phyloP scores from a whole-genome alignment of 2,329 filamentous ascomycete species.

The Aspergillus texensis region DNA sequence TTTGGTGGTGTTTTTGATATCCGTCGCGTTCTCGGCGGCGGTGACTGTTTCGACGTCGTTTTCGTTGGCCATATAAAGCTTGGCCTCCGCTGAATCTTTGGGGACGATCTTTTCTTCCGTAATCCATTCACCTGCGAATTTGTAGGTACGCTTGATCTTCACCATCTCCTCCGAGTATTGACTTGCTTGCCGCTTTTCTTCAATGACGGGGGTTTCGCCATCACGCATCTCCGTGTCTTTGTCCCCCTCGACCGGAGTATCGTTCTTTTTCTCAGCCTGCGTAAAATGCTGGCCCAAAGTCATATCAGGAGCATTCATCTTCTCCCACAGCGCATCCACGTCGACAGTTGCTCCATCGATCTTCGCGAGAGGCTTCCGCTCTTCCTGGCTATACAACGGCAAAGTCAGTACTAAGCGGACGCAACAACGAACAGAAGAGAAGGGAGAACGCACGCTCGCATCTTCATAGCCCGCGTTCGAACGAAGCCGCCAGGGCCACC shows the following conservation, averaged over 20 bases:
- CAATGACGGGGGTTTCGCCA: constrained; percentile 10
- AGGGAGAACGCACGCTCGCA: constrained; percentile 42
- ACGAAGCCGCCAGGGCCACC: constrained; percentile 55
- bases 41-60: constrained; percentile 41
- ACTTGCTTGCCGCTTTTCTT: constrained; percentile 14
- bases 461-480: constrained; percentile 57
- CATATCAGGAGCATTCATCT: constrained; percentile 48
- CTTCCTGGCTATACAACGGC: constrained; percentile 42
- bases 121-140: constrained; percentile 59
- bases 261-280: constrained; percentile 21
- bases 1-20: constrained; percentile 24
- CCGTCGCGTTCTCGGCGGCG: constrained; percentile 20
- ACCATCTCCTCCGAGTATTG: constrained; percentile 49
- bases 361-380: constrained; percentile 51
- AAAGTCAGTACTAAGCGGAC: constrained; percentile 2
- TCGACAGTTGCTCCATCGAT: constrained; percentile 57
- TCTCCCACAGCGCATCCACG: constrained; percentile 57
- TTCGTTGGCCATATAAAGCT: constrained; percentile 51
- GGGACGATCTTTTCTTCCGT: constrained; percentile 57
- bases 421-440: neutral
- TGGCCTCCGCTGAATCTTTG: constrained; percentile 58
- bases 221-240: constrained; percentile 22
- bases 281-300: constrained; percentile 14
- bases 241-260: constrained; percentile 14
- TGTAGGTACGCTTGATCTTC: constrained; percentile 60